phyloP scores from a whole-genome alignment of 805 yeast genomes.

The Wickerhamomyces chambardii region DNA sequence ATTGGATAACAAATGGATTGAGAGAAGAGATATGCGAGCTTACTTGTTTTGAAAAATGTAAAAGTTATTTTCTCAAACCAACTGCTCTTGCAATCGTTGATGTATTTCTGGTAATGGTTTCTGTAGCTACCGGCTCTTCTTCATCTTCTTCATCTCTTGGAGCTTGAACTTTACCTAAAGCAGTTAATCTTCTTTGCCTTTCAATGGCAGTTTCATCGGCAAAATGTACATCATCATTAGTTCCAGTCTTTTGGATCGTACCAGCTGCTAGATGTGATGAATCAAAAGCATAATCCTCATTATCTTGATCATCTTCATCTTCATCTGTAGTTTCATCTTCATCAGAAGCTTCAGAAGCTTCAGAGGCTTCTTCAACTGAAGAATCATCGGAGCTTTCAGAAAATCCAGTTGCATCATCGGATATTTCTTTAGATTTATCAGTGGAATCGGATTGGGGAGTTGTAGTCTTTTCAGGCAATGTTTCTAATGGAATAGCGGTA shows the following conservation, averaged over 20 bases:
- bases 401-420: conserved; percentile 15
- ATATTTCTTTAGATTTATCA: conserved; percentile 5
- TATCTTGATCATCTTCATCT: conserved; percentile 15
- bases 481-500: too few relatives aligned
- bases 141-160: conserved; percentile 38
- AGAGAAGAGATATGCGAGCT: too few relatives aligned
- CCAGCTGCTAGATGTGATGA: too few relatives aligned
- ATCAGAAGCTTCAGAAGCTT: conserved; percentile 2
- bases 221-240: conserved; percentile 13
- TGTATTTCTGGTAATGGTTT: background rate
- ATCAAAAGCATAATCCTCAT: conserved; percentile 17
- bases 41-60: too few relatives aligned
- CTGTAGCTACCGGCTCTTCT: conserved; percentile 23
- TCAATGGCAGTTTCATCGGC: conserved; percentile 57
- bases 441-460: background rate
- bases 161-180: conserved; percentile 35
- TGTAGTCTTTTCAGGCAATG: too few relatives aligned
- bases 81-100: background rate
- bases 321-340: conserved; percentile 14
- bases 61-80: too few relatives aligned
- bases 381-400: conserved; percentile 11
- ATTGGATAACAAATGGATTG: too few relatives aligned
- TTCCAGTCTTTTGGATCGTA: too few relatives aligned
- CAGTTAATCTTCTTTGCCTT: conserved; percentile 50
- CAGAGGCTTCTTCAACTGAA: conserved; percentile 7